phyloP scores from a whole-genome alignment of 2,329 filamentous ascomycete species.

The Sporothrix protearum region DNA sequence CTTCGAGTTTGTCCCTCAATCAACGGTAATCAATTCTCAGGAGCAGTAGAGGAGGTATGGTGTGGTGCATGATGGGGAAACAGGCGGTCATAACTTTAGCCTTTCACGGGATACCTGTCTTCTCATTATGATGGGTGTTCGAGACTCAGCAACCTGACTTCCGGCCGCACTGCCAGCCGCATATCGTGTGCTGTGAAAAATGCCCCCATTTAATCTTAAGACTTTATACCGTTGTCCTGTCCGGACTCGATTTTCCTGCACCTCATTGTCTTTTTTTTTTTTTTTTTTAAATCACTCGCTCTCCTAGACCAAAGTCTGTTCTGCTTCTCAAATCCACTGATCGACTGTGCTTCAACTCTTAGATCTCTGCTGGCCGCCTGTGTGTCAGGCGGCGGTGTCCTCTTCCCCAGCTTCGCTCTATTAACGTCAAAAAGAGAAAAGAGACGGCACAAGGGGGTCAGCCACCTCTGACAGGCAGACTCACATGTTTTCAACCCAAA shows the following conservation, averaged over 20 bases:
- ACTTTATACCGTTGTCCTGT: background rate
- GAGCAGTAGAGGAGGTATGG: background rate
- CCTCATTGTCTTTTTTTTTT: background rate
- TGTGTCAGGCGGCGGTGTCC: background rate
- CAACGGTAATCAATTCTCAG: background rate
- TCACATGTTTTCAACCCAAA: background rate
- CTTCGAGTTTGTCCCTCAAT: background rate
- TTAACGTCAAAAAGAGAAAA: background rate
- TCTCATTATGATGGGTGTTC: background rate
- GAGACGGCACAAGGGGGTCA: constrained; percentile 11
- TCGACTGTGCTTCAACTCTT: constrained; percentile 3
- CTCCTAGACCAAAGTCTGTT: constrained; percentile 1
- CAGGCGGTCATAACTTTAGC: background rate
- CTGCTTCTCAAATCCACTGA: constrained; percentile 10
- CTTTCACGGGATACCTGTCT: background rate
- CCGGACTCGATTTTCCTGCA: background rate
- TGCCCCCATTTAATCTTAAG: background rate
- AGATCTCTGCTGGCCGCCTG: background rate
- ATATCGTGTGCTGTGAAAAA: background rate
- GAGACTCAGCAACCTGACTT: background rate
- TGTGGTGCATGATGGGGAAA: background rate
- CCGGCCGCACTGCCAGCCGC: background rate
- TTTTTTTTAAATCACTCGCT: background rate
- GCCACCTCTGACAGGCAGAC: constrained; percentile 14
- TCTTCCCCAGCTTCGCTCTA: background rate